Conservation (phyloP, 73 alveolate genomes). For the Paramecium sonneborni region DNA sequence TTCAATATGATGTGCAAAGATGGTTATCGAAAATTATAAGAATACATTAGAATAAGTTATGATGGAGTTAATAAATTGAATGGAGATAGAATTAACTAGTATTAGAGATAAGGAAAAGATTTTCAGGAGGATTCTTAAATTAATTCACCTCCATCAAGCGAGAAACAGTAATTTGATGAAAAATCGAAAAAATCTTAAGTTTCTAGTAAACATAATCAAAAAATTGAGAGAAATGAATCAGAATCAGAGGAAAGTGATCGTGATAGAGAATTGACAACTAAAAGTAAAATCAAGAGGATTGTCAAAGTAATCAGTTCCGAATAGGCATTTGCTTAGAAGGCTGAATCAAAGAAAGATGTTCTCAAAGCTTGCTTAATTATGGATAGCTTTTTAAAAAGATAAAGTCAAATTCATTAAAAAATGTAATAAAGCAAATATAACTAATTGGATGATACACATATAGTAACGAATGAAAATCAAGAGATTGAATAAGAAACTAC, state of each 20-base stretch:
- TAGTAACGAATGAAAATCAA: neutral
- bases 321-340: neutral
- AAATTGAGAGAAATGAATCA: neutral
- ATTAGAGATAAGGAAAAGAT: neutral
- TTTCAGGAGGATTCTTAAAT: neutral
- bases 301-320: neutral
- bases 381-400: slow-evolving; percentile 24
- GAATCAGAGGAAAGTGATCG: neutral
- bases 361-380: slow-evolving; percentile 33
- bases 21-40: neutral
- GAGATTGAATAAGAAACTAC: neutral
- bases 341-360: neutral
- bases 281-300: neutral
- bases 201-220: neutral
- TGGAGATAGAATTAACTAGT: neutral
- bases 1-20: neutral
- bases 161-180: neutral
- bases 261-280: neutral
- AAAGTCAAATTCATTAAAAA: neutral
- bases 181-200: neutral
- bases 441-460: neutral
- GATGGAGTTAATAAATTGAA: neutral
- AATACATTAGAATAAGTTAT: neutral
- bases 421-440: neutral
- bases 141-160: neutral